phyloP scores from a whole-genome alignment of 1,284 basidiomycete species.

The Sporisorium exsertum region DNA sequence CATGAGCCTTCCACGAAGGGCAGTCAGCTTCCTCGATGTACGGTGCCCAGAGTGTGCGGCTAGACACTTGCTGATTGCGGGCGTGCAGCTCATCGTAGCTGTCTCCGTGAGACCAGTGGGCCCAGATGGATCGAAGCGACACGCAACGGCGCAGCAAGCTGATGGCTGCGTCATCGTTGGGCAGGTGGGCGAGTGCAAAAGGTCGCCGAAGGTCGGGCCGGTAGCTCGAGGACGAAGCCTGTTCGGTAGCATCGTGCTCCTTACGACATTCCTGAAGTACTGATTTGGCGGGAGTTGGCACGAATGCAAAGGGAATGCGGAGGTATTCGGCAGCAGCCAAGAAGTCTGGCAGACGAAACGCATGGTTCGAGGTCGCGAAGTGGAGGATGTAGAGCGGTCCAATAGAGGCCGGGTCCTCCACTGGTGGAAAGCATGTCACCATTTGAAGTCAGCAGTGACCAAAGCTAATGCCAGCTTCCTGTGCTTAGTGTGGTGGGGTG shows the following conservation, averaged over 20 bases:
- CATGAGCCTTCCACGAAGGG: constrained; percentile 60
- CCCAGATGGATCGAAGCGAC: constrained; percentile 78
- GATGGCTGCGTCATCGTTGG: constrained; percentile 75
- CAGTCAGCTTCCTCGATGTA: constrained; percentile 32
- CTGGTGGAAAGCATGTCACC: constrained; percentile 33
- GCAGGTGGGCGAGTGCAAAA: constrained; percentile 56
- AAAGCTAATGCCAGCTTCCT: not conserved
- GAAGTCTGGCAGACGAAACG: constrained; percentile 64
- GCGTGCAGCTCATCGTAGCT: constrained; percentile 61
- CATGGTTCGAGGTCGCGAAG: constrained; percentile 56
- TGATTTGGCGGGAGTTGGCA: constrained; percentile 48
- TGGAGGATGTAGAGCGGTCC: constrained; percentile 62
- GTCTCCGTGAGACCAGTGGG: constrained; percentile 65
- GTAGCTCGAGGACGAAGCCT: constrained; percentile 34
- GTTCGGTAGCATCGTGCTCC: constrained; percentile 16
- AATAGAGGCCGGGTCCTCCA: constrained; percentile 43
- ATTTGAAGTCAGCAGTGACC: not conserved
- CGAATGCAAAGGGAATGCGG: constrained; percentile 54
- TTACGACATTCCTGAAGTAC: constrained; percentile 39
- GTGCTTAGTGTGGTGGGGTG: not conserved
- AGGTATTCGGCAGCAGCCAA: constrained; percentile 57
- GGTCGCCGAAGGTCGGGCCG: constrained; percentile 51
- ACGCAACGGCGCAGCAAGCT: constrained; percentile 83
- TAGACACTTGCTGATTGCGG: constrained; percentile 40
- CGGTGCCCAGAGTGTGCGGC: constrained; percentile 22